phyloP scores from a whole-genome alignment of 345 rosid genomes.

The Linum trigynum region DNA sequence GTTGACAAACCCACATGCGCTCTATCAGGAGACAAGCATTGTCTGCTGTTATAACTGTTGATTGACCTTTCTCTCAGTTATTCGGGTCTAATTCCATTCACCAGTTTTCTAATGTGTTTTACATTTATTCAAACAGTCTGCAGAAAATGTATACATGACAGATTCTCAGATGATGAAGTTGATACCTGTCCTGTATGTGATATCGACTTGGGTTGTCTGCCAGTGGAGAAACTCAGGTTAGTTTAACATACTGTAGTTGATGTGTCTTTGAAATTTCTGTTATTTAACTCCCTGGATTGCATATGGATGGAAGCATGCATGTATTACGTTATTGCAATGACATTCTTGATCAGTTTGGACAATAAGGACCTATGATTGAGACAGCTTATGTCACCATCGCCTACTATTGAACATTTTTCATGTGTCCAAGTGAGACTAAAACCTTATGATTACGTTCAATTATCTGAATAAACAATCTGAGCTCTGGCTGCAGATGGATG shows the following conservation, averaged over 20 bases:
- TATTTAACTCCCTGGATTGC: no score
- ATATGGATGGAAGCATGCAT: background rate
- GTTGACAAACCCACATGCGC: no score
- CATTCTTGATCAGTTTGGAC: no score
- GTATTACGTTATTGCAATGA: background rate
- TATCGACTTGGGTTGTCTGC: constrained; percentile 51
- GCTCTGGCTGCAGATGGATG: background rate
- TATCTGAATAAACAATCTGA: no score
- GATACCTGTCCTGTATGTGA: constrained; percentile 69
- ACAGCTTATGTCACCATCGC: no score
- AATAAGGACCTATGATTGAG: no score
- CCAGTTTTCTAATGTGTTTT: background rate
- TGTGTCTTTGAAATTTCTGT: background rate
- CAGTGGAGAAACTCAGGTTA: constrained; percentile 64
- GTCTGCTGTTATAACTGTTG: no score
- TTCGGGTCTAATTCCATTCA: background rate
- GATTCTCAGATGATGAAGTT: constrained; percentile 55
- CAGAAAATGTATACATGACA: constrained; percentile 63
- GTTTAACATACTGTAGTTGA: background rate
- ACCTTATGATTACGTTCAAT: background rate
- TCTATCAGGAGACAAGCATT: no score
- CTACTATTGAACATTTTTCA: no score
- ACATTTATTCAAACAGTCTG: constrained; percentile 34
- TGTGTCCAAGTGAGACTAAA: background rate
- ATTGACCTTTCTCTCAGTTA: no score